A percentile compares a stretch with the other conserved stretches of the same genome.
phyloP scores from a whole-genome alignment of 1,284 basidiomycete species.

The Puccinia polysora region DNA sequence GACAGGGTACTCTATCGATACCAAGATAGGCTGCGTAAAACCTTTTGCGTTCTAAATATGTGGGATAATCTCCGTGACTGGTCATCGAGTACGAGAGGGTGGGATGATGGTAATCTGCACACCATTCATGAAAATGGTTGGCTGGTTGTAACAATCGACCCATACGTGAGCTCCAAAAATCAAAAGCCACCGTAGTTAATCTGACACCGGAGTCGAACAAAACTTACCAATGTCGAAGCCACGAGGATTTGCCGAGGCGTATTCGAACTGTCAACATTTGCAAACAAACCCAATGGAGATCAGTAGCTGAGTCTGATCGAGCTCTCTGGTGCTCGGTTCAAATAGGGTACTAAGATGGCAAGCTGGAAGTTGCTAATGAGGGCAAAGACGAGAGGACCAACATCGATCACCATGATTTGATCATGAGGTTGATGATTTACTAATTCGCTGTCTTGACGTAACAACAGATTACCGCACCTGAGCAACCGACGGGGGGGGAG shows the following conservation, averaged over 20 bases:
- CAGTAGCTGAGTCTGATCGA: too few species aligned
- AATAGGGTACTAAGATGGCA: not conserved
- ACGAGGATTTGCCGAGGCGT: constrained; percentile 78
- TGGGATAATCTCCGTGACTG: constrained; percentile 67
- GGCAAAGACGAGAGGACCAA: not conserved
- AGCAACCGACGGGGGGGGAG: not conserved
- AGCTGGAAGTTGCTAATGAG: not conserved
- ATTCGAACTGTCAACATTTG: constrained; percentile 69
- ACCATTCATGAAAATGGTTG: constrained; percentile 60
- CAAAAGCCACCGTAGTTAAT: not conserved
- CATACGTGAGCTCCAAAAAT: constrained; percentile 68
- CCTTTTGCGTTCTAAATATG: constrained; percentile 65
- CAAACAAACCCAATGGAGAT: not conserved
- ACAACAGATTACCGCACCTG: constrained; percentile 75
- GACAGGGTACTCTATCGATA: not conserved
- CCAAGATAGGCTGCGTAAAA: constrained; percentile 78
- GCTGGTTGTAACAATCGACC: constrained; percentile 53
- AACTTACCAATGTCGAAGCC: constrained; percentile 69
- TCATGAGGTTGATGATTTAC: constrained; percentile 27
- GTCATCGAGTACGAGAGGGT: constrained; percentile 68
- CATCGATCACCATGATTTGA: constrained; percentile 41
- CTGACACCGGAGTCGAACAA: not conserved
- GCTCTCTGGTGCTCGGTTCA: not conserved
- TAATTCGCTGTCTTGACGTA: constrained; percentile 13
- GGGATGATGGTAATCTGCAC: constrained; percentile 72